Conservation (phyloP, 2,329 filamentous ascomycete genomes). For the Penicillium sp. region DNA sequence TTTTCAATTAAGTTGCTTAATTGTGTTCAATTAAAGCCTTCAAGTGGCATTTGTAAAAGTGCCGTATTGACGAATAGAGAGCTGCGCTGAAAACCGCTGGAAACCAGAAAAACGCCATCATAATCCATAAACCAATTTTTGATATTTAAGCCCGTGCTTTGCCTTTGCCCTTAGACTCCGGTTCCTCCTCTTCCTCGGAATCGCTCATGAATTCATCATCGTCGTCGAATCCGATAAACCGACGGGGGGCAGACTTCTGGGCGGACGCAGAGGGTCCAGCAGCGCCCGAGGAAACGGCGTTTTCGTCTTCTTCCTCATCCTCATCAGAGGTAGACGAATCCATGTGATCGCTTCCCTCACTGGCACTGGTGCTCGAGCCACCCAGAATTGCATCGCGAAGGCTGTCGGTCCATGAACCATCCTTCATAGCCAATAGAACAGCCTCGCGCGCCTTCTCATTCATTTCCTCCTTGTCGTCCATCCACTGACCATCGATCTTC, state of each 20-base stretch:
- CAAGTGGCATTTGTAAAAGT: background rate
- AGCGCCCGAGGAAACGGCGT: slow-evolving; percentile 21
- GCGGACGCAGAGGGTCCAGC: slow-evolving; percentile 27
- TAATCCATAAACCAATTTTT: slow-evolving; percentile 13
- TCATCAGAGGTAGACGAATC: slow-evolving; percentile 34
- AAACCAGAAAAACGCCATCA: slow-evolving; percentile 16
- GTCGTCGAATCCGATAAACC: slow-evolving; percentile 50
- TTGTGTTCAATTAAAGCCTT: background rate
- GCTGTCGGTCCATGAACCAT: slow-evolving; percentile 49
- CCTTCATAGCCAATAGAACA: slow-evolving; percentile 71
- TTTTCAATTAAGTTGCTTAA: background rate
- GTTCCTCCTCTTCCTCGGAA: slow-evolving; percentile 37
- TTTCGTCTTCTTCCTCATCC: slow-evolving; percentile 38
- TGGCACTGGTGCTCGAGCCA: slow-evolving; percentile 41
- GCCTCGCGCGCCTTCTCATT: slow-evolving; percentile 80
- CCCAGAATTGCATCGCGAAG: slow-evolving; percentile 38
- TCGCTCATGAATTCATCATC: slow-evolving; percentile 50
- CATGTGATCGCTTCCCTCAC: slow-evolving; percentile 37
- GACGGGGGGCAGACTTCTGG: slow-evolving; percentile 32
- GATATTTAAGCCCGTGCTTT: slow-evolving; percentile 32
- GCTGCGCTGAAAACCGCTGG: background rate
- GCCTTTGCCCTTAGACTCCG: slow-evolving; percentile 38
- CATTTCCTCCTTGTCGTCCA: slow-evolving; percentile 90
- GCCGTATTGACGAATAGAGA: background rate
- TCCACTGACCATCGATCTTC: slow-evolving; percentile 82